Conservation (phyloP, 2,329 filamentous ascomycete species). For the Fusarium algeriense region DNA sequence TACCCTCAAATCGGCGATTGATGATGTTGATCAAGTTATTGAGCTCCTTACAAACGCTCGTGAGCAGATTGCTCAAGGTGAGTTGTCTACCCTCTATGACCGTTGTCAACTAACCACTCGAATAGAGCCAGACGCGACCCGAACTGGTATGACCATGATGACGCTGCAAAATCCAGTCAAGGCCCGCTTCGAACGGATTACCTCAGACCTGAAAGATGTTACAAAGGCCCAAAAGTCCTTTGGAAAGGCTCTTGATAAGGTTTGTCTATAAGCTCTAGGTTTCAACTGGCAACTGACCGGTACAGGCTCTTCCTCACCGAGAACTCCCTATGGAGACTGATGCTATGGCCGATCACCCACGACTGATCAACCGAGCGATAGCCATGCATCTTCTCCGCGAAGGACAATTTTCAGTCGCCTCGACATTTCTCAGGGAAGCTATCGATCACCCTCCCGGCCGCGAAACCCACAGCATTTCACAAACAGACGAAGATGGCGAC, state of each 20-base stretch:
- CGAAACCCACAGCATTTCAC: slow-evolving; percentile 33
- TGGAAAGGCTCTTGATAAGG: slow-evolving; percentile 86
- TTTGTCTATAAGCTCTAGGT: slow-evolving; percentile 51
- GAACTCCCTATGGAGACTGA: slow-evolving; percentile 84
- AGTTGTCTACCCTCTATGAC: neutral
- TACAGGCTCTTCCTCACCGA: slow-evolving; percentile 59
- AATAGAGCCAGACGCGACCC: slow-evolving; percentile 59
- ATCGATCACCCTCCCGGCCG: slow-evolving; percentile 53
- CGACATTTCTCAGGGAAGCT: slow-evolving; percentile 83
- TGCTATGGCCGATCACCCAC: slow-evolving; percentile 78
- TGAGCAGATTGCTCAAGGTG: slow-evolving; percentile 78
- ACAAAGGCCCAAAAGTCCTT: slow-evolving; percentile 86
- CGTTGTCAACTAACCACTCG: slow-evolving; percentile 26
- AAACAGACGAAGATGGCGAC: slow-evolving; percentile 50
- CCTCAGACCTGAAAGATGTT: slow-evolving; percentile 83
- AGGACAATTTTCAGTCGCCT: slow-evolving; percentile 90
- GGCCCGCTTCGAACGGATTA: slow-evolving; percentile 82
- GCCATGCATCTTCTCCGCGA: slow-evolving; percentile 96
- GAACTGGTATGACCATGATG: slow-evolving; percentile 79
- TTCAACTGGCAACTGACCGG: slow-evolving; percentile 29
- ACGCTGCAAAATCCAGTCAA: slow-evolving; percentile 90
- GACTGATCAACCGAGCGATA: slow-evolving; percentile 90
- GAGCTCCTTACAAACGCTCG: slow-evolving; percentile 79
- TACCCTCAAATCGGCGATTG: slow-evolving; percentile 76
- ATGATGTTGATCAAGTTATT: slow-evolving; percentile 87